Evolutionary conservation across 176 grass and related monocot genomes (phyloP), one percentile per base, ranked within the genome.

Genomic region (Puya raimondii): DNA sequence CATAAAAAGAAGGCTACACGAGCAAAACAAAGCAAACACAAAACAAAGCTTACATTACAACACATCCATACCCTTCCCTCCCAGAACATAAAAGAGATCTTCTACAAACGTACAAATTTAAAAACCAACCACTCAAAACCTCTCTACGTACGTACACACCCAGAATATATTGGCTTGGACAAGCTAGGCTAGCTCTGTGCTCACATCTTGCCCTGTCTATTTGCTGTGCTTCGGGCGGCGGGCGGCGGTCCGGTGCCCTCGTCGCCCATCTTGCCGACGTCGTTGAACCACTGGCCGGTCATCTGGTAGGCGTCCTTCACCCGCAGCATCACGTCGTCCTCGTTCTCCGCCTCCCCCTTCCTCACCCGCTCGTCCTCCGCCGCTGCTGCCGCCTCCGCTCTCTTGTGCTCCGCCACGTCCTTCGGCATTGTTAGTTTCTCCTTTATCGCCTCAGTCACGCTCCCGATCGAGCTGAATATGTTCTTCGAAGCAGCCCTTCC

Each of bases 391-490:
- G 16, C 27, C 1, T 65, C 64, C 47, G 11, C 50, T 29, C 9
- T 53, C 23, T 42, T 10, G 11, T 23, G 29, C 71, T 42, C 50
- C 23, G 10, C 78, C 48, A 29, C 68, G 70, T 71, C 72, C 9
- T 65, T 48, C 8, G 56, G 51, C 64, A 94, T 47, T 12, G 86
- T 80, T 50, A 89, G 74, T 78, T 86, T 94, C 59, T 89, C 86
- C 74, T 94, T 94, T 22, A 94, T 76, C 47, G 78, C 83, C 11
- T 78, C 86, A 57, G 90, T 88, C 80, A 94, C 74, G 58, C 85
- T 84, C 29, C 90, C 86, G 16, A 84, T 80, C 57, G 83, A 70
- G n/a, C 83, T 77, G 17, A 86, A 21, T 70, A 94, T 68, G 0
- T 68, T 76, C 0, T 49, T 64, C 13, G 13, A 16, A 1, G 71